Base-by-base conservation (phyloP, 129 eudicot species). In the Artemisia annua region DNA sequence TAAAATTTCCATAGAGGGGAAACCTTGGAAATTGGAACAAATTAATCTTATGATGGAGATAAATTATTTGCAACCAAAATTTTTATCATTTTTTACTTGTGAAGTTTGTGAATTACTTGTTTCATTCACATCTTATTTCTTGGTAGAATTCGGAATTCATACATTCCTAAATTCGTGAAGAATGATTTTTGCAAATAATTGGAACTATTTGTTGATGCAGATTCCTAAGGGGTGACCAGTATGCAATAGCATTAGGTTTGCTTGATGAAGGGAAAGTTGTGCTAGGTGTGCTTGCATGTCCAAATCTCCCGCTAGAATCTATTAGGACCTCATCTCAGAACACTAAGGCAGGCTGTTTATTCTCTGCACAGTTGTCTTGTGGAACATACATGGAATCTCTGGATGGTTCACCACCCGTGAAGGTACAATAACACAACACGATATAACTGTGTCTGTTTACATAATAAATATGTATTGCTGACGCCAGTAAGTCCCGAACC, bases 201-300 rank as follows among this genome's bases (percentile, higher is more conserved):
- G 22, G 22, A 20, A 20, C 22, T 20, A 20, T 20, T 24, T 78
- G 1, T 78, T 60, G 74, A 66, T 81, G 85, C 82, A 93, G 98
- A 74, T 94, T 94, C 68, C 51, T 94, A 55, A 86, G 99, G 69
- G 99, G 99, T 19, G 97, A 90, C 78, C 99, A 94, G 75, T 94
- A 94, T 80, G 99, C 99, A 12, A 88, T 94, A 81, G 99, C 99
- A 53, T 76, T 94, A 73, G 99, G 83, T 71, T 80, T 90, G 71
- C 85, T 94, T 61, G 99, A 94, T 61, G 85, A 90, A 83, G 99
- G 99, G 72, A 88, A 86, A 75, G 97, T 94, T 14, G 97, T 94
- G 48, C 74, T 90, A 75, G 99, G 99, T 13, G 99, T 94, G 39
- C 85, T 94, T 55, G 91, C 93, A 66, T 94, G 99, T 80, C 99